Evolutionary conservation across 371 early-diverging fungal genomes (phyloP), one percentile per base, ranked within the genome.

Genomic region (Circinella umbellata): DNA sequence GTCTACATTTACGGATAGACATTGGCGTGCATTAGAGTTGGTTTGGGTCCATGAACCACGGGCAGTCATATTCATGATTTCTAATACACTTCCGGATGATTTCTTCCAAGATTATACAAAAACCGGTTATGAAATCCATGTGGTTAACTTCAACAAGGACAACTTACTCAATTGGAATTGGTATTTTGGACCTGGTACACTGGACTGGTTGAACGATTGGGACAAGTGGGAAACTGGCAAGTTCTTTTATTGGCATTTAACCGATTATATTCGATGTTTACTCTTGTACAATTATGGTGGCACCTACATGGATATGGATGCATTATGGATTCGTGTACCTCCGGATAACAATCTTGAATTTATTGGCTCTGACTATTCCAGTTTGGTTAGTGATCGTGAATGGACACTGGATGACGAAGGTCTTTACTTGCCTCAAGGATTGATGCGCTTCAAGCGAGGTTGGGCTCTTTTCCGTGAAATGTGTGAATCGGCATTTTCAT

Each of bases 221-320:
- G 86, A 86, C 15, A 79, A 81, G 15, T 89, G 88, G 89, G 81
- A 81, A 36, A 75, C 74, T 34, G 88, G 85, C 1, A 71, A 75
- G 34, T 86, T 80, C 72, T 90, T 89, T 73, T 82, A 86, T 48
- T 86, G 84, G 68, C 89, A 90, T 67, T 64, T 90, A 59, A 86
- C 89, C 0, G 90, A 90, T 69, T 90, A 89, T 63, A 76, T 90
- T 64, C 79, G 89, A 11, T 79, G 81, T 38, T 68, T 87, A 0
- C 72, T 86, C 20, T 73, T 90, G 4, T 89, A 90, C 77, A 88
- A 89, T 59, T 90, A 90, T 63, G 90, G 90, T 59, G 90, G 90
- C 7, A 87, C 87, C 4, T 90, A 88, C 74, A 90, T 90, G 90
- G 90, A 90, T 64, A 87, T 90, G 87, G 90, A 89, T 65, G 88